Percentiles rank a stretch among this genome's conserved stretches.
These are phyloP conservation scores for Mucor irregularis DNA, from an alignment of 371 early-diverging fungal species.

Conservation along the genomic window DNA sequence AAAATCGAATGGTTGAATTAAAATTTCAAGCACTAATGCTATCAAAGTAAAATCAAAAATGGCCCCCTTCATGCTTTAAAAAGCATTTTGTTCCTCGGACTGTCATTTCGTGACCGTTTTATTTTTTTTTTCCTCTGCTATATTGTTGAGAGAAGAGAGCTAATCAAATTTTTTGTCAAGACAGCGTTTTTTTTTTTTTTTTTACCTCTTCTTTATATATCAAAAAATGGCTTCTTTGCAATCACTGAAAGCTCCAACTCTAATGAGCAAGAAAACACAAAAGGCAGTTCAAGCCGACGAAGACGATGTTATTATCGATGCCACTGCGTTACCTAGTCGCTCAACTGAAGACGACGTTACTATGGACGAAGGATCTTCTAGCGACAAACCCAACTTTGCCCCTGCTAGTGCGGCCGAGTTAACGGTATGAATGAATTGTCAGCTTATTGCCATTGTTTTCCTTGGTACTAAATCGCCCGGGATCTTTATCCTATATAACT, in stretches of 20 bases:
- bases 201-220: not conserved
- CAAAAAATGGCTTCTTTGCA: slow-evolving; percentile 51
- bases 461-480: slow-evolving; percentile 2
- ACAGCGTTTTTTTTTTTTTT: not conserved
- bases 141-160: too few species aligned
- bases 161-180: not conserved
- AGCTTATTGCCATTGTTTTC: too few species aligned
- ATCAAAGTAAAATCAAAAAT: too few species aligned
- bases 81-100: too few species aligned
- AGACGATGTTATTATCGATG: slow-evolving; percentile 65
- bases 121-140: too few species aligned
- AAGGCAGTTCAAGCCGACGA: slow-evolving; percentile 44
- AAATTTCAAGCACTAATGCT: too few species aligned
- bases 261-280: slow-evolving; percentile 52
- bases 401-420: slow-evolving; percentile 36
- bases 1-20: too few species aligned
- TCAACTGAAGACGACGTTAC: slow-evolving; percentile 39
- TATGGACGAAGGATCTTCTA: slow-evolving; percentile 45
- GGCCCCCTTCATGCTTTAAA: too few species aligned
- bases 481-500: not conserved
- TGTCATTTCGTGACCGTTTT: too few species aligned
- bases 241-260: slow-evolving; percentile 57
- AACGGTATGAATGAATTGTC: too few species aligned
- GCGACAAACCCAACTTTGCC: slow-evolving; percentile 42
- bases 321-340: slow-evolving; percentile 57